Percentiles rank a stretch among this genome's conserved stretches.
Evolutionary conservation across 73 alveolate species (phyloP).

Genomic region (Breviolum minutum): DNA sequence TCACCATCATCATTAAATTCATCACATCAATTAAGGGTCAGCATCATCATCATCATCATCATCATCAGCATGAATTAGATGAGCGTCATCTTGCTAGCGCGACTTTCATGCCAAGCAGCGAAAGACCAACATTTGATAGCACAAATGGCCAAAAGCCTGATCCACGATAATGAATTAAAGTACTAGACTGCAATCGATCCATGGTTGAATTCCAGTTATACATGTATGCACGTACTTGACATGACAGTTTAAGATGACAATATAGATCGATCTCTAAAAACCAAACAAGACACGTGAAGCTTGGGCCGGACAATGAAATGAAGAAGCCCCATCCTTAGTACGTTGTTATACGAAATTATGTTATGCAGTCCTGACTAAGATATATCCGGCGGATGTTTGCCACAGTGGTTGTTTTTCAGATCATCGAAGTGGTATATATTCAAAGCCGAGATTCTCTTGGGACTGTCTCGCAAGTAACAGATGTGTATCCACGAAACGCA

Average conservation of each 20-base stretch:
- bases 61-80: too few species aligned
- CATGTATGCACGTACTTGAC: background rate
- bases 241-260: background rate
- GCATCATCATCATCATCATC: too few species aligned
- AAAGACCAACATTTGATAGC: background rate
- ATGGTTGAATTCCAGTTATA: background rate
- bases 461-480: background rate
- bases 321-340: background rate
- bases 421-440: background rate
- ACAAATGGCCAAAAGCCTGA: background rate
- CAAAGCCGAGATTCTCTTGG: background rate
- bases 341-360: background rate
- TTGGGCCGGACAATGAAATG: background rate
- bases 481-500: background rate
- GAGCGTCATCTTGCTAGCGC: background rate
- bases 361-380: background rate
- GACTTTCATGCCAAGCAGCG: background rate
- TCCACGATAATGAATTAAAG: too few species aligned
- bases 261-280: too few species aligned
- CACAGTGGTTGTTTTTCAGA: background rate
- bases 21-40: too few species aligned
- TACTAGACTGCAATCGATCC: background rate
- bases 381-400: background rate
- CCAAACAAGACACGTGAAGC: background rate
- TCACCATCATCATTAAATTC: too few species aligned